These are phyloP conservation scores for Huntiella bhutanensis DNA, from an alignment of 2,329 filamentous ascomycete genomes.

Conservation along the genomic window DNA sequence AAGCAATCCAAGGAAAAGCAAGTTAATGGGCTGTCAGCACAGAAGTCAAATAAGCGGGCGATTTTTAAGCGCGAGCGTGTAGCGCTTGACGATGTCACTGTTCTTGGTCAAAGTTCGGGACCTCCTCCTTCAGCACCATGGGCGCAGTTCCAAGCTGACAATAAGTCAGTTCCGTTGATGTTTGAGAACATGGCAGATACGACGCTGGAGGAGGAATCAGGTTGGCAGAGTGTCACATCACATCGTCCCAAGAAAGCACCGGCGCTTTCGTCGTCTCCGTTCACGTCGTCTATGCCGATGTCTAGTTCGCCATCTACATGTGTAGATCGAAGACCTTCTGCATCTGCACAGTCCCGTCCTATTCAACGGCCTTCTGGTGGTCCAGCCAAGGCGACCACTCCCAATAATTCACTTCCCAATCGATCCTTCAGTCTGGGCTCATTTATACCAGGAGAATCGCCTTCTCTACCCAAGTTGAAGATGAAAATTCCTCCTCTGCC, in stretches of 20 bases:
- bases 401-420: neutral
- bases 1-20: neutral
- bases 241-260: conserved; percentile 1
- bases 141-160: conserved; percentile 1
- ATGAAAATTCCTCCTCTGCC: conserved; percentile 19
- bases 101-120: neutral
- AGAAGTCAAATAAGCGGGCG: conserved; percentile 1
- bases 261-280: neutral
- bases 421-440: conserved; percentile 7
- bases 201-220: conserved; percentile 1
- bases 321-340: neutral
- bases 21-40: neutral
- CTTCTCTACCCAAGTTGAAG: conserved; percentile 41
- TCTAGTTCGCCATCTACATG: conserved; percentile 1
- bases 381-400: neutral
- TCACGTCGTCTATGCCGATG: neutral
- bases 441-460: conserved; percentile 13
- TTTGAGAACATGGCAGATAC: conserved; percentile 10
- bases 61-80: neutral
- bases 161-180: neutral
- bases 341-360: neutral
- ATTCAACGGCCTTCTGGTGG: neutral
- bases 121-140: conserved; percentile 5
- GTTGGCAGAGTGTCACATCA: conserved; percentile 9
- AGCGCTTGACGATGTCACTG: neutral